These are phyloP conservation scores for Tubosaeta brunneosetosa DNA, from an alignment of 768 basidiomycete species.

Conservation along the genomic window DNA sequence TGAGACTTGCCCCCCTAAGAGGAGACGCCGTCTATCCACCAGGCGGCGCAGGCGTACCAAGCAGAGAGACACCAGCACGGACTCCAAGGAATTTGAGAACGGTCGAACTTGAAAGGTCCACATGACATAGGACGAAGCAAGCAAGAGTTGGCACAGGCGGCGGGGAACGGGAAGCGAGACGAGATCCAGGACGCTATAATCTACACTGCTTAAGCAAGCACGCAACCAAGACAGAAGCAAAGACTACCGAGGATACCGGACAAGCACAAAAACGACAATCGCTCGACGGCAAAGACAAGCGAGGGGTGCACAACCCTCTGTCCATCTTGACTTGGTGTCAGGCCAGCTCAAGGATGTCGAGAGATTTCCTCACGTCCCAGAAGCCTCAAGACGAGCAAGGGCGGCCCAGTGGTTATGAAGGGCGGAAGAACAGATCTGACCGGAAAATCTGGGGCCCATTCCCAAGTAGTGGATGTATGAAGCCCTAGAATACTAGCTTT, in stretches of 20 bases:
- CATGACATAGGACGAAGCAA: conserved; percentile 35
- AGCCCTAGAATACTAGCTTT: conserved; percentile 30
- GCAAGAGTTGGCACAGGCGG: conserved; percentile 22
- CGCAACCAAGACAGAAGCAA: background rate
- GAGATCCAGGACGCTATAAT: conserved; percentile 23
- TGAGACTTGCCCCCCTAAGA: background rate
- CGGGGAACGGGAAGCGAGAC: conserved; percentile 15
- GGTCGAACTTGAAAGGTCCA: conserved; percentile 37
- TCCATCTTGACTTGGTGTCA: conserved; percentile 14
- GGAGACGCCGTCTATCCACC: background rate
- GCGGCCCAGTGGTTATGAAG: conserved; percentile 32
- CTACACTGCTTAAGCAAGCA: conserved; percentile 13
- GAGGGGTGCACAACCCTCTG: conserved; percentile 4
- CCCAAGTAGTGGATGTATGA: conserved; percentile 32
- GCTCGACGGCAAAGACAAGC: conserved; percentile 28
- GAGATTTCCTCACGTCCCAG: conserved; percentile 21
- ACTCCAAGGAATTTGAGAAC: conserved; percentile 38
- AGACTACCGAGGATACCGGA: conserved; percentile 33
- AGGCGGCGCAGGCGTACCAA: conserved; percentile 25
- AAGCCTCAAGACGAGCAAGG: conserved; percentile 21
- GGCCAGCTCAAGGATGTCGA: background rate
- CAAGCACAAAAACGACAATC: conserved; percentile 27
- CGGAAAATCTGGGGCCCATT: conserved; percentile 34
- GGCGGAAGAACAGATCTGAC: conserved; percentile 33
- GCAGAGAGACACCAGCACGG: conserved; percentile 28